Base-by-base conservation (phyloP, 1,284 basidiomycete genomes). In the Austropuccinia psidii region DNA sequence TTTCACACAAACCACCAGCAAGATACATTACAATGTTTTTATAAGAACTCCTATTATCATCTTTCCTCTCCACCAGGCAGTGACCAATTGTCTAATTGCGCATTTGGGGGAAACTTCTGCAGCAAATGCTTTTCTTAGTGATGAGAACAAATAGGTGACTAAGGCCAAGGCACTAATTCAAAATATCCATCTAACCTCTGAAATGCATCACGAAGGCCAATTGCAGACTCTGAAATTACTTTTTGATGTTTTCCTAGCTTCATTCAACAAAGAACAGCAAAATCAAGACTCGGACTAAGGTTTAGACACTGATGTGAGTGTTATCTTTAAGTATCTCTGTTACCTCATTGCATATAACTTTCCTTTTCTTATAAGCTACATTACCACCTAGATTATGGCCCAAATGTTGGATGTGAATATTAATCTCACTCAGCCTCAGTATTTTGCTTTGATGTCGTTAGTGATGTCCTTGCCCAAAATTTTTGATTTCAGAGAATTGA, bases 41-140 rank as follows among this genome's bases (percentile, higher is more conserved):
- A 85, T 98, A 80, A 91, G 93, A 82, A 90, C 94, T 0, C 96
- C 96, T 0, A 97, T 99, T 77, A 82, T 98, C 50, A 84, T 97
- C 24, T 88, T 98, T 77, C 95, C 96, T 4, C 86, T 87, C 13
- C 85, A 91, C 78, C 85, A 89, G 4, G 81, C 79, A 8, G 88
- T 88, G 6, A 82, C 82, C 1, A 91, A 98, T 80, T 83, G 85
- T 35, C 84, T 98, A 61, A 85, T 89, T 3, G 86, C 96, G 81
- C 86, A 90, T 66, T 86, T 98, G 0, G 96, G 96, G 74, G 92
- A 97, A 81, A 89, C 98, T 67, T 85, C 85, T 43, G 93, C 92
- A 37, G 86, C 85, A 75, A 98, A 98, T 81, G 83, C 84, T 21
- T 93, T 90, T 78, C 85, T 89, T 47, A 79, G 78, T 47, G 84